A percentile compares a stretch with the other conserved stretches of the same genome.
Conservation (phyloP, 2,329 filamentous ascomycete genomes). For the Ophiostoma tasmaniense region DNA sequence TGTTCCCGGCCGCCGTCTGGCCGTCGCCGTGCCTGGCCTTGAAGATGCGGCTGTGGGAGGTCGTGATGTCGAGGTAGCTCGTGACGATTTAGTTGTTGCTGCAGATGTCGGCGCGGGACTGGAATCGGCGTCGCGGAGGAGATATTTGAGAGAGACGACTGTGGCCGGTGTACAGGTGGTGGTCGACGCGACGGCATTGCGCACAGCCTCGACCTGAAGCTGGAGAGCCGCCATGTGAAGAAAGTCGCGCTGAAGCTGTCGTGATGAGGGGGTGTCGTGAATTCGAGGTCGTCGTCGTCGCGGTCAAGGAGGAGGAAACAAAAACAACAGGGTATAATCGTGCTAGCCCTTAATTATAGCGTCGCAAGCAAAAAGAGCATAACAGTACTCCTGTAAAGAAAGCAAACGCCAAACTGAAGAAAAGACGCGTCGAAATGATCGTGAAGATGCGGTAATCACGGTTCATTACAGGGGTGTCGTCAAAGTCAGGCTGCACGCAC, state of each 20-base stretch:
- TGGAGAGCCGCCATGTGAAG: constrained; percentile 32
- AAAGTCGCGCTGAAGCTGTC: not conserved
- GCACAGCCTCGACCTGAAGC: constrained; percentile 38
- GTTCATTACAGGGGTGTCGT: not conserved
- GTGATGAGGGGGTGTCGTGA: not conserved
- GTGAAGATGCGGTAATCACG: not conserved
- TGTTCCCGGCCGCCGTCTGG: constrained; percentile 20
- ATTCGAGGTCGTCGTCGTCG: not conserved
- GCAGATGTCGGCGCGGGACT: constrained; percentile 22
- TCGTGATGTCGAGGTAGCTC: constrained; percentile 19
- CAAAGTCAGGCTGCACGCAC: not conserved
- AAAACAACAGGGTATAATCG: constrained; percentile 20
- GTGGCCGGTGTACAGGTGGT: constrained; percentile 41
- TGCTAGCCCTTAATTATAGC: constrained; percentile 29
- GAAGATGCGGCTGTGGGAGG: constrained; percentile 22
- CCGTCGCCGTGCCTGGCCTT: constrained; percentile 23
- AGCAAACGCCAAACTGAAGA: constrained; percentile 21
- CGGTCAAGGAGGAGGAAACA: not conserved
- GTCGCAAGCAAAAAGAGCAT: constrained; percentile 21
- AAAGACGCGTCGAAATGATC: constrained; percentile 9
- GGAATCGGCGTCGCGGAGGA: constrained; percentile 31
- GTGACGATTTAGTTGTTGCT: constrained; percentile 10
- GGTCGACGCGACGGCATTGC: constrained; percentile 37
- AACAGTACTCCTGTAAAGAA: not conserved
- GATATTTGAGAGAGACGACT: constrained; percentile 35